phyloP scores from a whole-genome alignment of 371 early-diverging fungal genomes.

The Batkoa obscura region DNA sequence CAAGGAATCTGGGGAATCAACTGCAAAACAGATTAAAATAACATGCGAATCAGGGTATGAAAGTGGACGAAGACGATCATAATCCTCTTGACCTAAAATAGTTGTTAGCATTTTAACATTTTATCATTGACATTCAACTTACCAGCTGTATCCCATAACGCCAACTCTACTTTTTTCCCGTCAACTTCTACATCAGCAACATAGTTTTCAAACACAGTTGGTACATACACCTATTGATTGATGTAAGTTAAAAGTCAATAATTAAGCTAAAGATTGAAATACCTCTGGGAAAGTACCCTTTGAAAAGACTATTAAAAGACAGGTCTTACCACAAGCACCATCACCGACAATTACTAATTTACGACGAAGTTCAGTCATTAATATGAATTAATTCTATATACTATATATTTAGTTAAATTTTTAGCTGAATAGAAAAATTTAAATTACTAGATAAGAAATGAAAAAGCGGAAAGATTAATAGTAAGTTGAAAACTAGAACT shows the following conservation, averaged over 20 bases:
- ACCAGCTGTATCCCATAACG: constrained; percentile 98
- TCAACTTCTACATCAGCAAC: constrained; percentile 86
- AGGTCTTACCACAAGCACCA: constrained; percentile 96
- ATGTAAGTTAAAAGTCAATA: constrained; percentile 5
- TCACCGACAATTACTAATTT: constrained; percentile 96
- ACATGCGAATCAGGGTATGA: constrained; percentile 94
- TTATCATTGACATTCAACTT: no score
- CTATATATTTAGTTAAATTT: no score
- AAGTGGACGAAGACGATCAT: constrained; percentile 89
- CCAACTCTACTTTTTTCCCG: constrained; percentile 79
- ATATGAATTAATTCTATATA: no score
- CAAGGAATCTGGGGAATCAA: constrained; percentile 85
- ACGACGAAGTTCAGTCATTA: no score
- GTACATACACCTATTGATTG: constrained; percentile 46
- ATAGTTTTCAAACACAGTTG: constrained; percentile 95
- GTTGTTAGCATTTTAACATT: no score
- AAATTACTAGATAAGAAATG: no score
- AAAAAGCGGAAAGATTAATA: no score
- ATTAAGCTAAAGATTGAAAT: constrained; percentile 11
- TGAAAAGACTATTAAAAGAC: constrained; percentile 84
- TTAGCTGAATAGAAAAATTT: no score
- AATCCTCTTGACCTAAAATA: constrained; percentile 69
- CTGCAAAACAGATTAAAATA: constrained; percentile 84
- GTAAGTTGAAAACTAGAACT: no score
- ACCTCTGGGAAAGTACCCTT: constrained; percentile 87